Percentiles rank a stretch among this genome's conserved stretches.
Evolutionary conservation across 2,329 filamentous ascomycete species (phyloP).

Genomic region (Colletotrichum sp.): DNA sequence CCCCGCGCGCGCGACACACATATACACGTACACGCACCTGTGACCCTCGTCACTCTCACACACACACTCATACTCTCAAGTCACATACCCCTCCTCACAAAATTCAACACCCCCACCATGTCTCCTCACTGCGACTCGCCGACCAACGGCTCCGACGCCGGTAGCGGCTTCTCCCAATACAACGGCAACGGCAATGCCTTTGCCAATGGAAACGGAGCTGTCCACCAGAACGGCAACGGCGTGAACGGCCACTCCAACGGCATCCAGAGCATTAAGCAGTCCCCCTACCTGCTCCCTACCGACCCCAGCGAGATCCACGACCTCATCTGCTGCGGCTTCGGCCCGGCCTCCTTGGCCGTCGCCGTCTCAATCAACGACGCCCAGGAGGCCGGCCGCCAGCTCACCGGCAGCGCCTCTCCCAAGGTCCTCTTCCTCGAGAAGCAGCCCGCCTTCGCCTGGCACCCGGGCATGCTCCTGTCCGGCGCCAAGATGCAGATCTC

Average conservation of each 20-base stretch:
- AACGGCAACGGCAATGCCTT: conserved; percentile 25
- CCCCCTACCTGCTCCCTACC: conserved; percentile 54
- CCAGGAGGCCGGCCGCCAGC: conserved; percentile 55
- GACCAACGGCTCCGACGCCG: conserved; percentile 27
- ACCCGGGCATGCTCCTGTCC: conserved; percentile 92
- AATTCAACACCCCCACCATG: conserved; percentile 29
- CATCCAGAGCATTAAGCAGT: conserved; percentile 27
- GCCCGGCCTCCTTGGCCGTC: conserved; percentile 87
- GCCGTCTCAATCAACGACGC: conserved; percentile 88
- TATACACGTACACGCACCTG: not conserved
- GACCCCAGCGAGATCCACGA: conserved; percentile 74
- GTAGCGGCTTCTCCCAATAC: conserved; percentile 11
- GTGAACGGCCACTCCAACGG: not conserved
- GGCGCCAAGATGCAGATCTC: conserved; percentile 98
- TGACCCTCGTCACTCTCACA: not conserved
- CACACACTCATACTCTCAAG: not conserved
- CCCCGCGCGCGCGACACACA: not conserved
- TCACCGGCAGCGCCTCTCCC: conserved; percentile 53
- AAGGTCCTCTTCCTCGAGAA: conserved; percentile 89
- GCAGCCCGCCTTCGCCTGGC: conserved; percentile 86
- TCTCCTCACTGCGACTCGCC: conserved; percentile 39
- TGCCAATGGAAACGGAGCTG: conserved; percentile 18
- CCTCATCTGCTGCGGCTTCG: conserved; percentile 90
- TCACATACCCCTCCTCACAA: not conserved
- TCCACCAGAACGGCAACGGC: conserved; percentile 15